Base-by-base conservation (phyloP, 371 early-diverging fungal species). In the Basidiobolus meristosporus region DNA sequence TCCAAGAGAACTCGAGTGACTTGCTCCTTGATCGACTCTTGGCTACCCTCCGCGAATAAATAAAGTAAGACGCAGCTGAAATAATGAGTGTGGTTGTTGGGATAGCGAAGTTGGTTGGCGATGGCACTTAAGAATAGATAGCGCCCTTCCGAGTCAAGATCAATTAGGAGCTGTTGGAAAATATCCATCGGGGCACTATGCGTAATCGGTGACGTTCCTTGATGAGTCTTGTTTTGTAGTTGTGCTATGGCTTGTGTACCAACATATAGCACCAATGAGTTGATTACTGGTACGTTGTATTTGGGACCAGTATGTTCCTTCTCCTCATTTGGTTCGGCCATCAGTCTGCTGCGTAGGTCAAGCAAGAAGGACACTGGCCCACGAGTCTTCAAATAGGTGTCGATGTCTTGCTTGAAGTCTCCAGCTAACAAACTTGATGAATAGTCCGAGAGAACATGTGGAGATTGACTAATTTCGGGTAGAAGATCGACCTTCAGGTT, bases 21-120 rank as follows among this genome's bases (percentile, higher is more conserved):
- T 52, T 89, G 90, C 56, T 97, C 96, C 55, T 89, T 84, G 39
- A 90, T 69, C 20, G 68, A 59, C 51, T 90, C 90, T 47, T 77
- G 62, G 18, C 50, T 68, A n/a, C 78, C 71, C 47, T 88, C 87
- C 3, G 75, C 71, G 60, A 90, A 93, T 41, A 91, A 65, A 50
- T 78, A 76, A 29, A 92, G 63, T 21, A 91, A 61, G n/a, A 75
- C 69, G 45, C 73, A 72, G 52, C 82, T 85, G 49, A 90, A 90
- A 53, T 84, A 90, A 52, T 85, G 82, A 28, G 96, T 95, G 56
- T 98, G 98, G 39, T 79, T 80, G 56, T 91, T 93, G 21, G 97
- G 96, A 65, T 84, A 95, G 50, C 97, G 81, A 47, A 98, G 66
- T 50, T 96, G 98, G 59, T 93, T 93, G 38, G 90, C 90, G 45